Conservation (phyloP, 306 rosid genomes). For the Arachis hypogaea region DNA sequence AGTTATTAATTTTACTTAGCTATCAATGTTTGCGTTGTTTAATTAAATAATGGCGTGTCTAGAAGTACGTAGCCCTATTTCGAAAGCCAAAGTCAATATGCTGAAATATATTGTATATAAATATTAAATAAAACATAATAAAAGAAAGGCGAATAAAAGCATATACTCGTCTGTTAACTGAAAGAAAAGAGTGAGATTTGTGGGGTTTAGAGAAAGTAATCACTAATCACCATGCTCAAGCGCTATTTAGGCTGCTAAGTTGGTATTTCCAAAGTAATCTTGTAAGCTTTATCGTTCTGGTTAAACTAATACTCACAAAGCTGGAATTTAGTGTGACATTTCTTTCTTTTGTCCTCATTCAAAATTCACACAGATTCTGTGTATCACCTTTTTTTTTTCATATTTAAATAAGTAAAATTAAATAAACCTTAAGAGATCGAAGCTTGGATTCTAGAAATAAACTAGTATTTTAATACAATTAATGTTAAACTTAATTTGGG, state of each 20-base stretch:
- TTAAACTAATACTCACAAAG: constrained; percentile 49
- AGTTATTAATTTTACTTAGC: not conserved
- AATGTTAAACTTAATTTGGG: not conserved
- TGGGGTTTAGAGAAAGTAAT: constrained; percentile 40
- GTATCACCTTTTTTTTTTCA: constrained; percentile 13
- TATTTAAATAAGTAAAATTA: not conserved
- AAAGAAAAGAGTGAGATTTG: constrained; percentile 42
- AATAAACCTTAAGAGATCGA: not conserved
- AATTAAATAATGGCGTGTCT: constrained; percentile 34
- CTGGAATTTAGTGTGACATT: constrained; percentile 60
- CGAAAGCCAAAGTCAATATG: constrained; percentile 59
- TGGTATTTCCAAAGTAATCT: constrained; percentile 60
- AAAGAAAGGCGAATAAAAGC: constrained; percentile 41
- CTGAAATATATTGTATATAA: constrained; percentile 23
- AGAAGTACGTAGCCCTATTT: constrained; percentile 45
- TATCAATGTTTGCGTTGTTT: constrained; percentile 26
- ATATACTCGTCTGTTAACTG: constrained; percentile 54
- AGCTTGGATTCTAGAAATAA: constrained; percentile 36
- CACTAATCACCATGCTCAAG: constrained; percentile 41
- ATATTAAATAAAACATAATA: not conserved
- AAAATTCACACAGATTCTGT: constrained; percentile 66
- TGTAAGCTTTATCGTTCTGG: constrained; percentile 66
- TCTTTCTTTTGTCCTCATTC: constrained; percentile 79
- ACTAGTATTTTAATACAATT: constrained; percentile 25
- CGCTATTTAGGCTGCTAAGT: constrained; percentile 65